Percentiles rank a stretch among this genome's conserved stretches.
These are phyloP conservation scores for Pseudogymnoascus sp. DNA, from an alignment of 2,329 filamentous ascomycete genomes.

Conservation along the genomic window DNA sequence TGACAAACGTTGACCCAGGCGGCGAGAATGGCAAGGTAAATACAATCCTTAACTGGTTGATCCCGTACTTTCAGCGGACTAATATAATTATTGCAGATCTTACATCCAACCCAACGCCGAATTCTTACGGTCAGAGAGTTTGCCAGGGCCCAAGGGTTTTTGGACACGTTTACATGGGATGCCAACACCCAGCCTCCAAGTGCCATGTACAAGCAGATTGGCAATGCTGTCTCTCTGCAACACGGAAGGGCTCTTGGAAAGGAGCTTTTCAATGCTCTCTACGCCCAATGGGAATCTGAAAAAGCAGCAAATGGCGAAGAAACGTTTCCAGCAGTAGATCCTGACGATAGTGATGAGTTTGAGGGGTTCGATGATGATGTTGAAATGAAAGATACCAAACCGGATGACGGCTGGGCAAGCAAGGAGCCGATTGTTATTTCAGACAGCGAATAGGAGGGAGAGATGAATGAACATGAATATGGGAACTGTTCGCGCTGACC, in stretches of 20 bases:
- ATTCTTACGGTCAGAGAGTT: conserved; percentile 15
- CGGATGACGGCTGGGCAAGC: background rate
- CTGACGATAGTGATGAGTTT: background rate
- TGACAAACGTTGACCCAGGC: background rate
- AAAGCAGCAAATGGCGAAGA: background rate
- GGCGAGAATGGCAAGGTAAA: conserved; percentile 18
- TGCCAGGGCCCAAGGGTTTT: conserved; percentile 16
- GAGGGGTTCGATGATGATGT: background rate
- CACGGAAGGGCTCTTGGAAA: conserved; percentile 12
- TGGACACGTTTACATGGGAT: conserved; percentile 17
- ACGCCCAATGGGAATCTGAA: background rate
- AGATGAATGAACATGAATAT: background rate
- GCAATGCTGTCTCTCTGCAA: conserved; percentile 17
- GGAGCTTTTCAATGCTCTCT: conserved; percentile 10
- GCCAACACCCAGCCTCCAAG: background rate
- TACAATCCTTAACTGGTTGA: background rate
- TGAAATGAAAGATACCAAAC: background rate
- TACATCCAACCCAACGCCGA: conserved; percentile 17
- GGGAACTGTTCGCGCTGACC: background rate
- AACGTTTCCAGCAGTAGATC: background rate
- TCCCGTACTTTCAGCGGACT: background rate
- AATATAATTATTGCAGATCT: conserved; percentile 9
- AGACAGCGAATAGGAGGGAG: background rate
- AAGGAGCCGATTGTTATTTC: background rate
- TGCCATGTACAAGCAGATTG: conserved; percentile 14